Conservation (phyloP, 495 filamentous ascomycete species). For the Annulohypoxylon nitens region DNA sequence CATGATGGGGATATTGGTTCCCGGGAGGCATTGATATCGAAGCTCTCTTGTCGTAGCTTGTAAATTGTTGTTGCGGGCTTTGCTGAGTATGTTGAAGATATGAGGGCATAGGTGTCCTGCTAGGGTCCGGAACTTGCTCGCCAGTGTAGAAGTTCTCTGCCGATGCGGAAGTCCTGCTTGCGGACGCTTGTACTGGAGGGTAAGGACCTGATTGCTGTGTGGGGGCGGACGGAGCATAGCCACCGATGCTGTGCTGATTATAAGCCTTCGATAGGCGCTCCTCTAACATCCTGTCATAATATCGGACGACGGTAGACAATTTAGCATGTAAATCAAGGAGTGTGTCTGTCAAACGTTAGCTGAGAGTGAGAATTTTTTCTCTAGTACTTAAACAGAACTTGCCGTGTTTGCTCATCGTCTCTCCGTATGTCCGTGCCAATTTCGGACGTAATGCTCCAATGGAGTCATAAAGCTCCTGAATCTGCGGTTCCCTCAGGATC, state of each 20-base stretch:
- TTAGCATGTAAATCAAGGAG: conserved; percentile 95
- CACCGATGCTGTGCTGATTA: conserved; percentile 76
- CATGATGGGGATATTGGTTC: conserved; percentile 63
- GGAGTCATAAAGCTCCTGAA: conserved; percentile 97
- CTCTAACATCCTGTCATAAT: conserved; percentile 98
- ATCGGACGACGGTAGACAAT: conserved; percentile 95
- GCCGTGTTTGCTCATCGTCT: conserved; percentile 99
- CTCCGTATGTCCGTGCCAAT: conserved; percentile 94
- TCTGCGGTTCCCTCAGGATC: conserved; percentile 94
- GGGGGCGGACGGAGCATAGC: conserved; percentile 63
- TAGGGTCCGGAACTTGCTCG: conserved; percentile 69
- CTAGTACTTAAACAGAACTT: conserved; percentile 48
- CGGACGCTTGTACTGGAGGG: conserved; percentile 68
- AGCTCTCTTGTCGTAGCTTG: conserved; percentile 56
- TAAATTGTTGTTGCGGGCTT: conserved; percentile 54
- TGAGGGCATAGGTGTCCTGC: conserved; percentile 53
- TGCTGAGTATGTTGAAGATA: conserved; percentile 56
- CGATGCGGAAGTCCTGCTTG: conserved; percentile 61
- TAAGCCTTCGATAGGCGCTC: conserved; percentile 94
- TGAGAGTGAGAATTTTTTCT: conserved; percentile 47
- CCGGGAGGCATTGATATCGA: conserved; percentile 52
- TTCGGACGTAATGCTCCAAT: conserved; percentile 94
- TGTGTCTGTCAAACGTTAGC: conserved; percentile 70
- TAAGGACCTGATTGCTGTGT: conserved; percentile 74
- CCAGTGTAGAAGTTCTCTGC: conserved; percentile 87